Conservation (phyloP, 805 yeast genomes). For the Ogataea zsoltii region DNA sequence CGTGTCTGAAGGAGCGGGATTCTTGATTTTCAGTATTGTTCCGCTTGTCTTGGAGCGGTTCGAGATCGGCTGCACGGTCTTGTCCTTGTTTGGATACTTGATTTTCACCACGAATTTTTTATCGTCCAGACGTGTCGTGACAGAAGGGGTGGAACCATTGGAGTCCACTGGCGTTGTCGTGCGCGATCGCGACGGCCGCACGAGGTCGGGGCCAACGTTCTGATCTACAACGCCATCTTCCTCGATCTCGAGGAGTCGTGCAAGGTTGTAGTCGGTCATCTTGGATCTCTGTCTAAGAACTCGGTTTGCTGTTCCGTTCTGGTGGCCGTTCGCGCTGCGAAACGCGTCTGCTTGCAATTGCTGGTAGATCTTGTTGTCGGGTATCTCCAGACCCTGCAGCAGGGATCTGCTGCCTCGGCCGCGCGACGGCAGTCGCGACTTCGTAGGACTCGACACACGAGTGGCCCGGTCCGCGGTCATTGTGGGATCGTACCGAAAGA, state of each 20-base stretch:
- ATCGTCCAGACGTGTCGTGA: neutral
- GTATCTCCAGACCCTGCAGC: slow-evolving; percentile 36
- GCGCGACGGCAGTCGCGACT: neutral
- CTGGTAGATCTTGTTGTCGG: slow-evolving; percentile 41
- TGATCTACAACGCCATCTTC: neutral
- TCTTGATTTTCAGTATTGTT: slow-evolving; percentile 14
- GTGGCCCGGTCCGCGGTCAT: neutral
- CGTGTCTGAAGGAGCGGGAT: slow-evolving; percentile 12
- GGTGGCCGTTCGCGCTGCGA: slow-evolving; percentile 13
- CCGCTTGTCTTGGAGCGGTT: slow-evolving; percentile 1
- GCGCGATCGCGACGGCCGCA: too few species aligned
- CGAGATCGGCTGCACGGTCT: neutral
- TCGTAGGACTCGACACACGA: neutral
- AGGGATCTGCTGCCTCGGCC: slow-evolving; percentile 16
- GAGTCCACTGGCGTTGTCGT: too few species aligned
- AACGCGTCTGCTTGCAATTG: slow-evolving; percentile 35
- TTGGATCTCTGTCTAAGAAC: slow-evolving; percentile 18
- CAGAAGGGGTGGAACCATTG: too few species aligned
- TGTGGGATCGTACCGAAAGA: neutral
- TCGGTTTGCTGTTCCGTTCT: slow-evolving; percentile 8
- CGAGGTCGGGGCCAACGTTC: too few species aligned
- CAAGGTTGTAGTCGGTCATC: slow-evolving; percentile 16
- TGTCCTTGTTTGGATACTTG: slow-evolving; percentile 5
- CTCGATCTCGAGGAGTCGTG: neutral
- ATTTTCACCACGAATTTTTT: slow-evolving; percentile 10